These are phyloP conservation scores for Penicillium frequentans DNA, from an alignment of 2,329 filamentous ascomycete species.

Conservation along the genomic window DNA sequence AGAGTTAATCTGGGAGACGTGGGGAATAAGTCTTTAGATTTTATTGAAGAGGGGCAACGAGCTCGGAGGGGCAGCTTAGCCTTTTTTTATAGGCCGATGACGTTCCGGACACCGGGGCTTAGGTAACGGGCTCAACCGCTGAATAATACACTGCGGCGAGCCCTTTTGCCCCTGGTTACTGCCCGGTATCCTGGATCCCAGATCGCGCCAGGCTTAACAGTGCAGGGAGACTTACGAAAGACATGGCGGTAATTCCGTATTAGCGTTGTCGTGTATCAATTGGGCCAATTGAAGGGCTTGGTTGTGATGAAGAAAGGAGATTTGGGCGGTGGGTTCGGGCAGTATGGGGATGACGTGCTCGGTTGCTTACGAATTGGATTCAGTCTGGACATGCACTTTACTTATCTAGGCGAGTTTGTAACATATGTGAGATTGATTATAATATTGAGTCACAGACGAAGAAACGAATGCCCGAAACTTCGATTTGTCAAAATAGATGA, in stretches of 20 bases:
- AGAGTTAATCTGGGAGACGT: constrained; percentile 16
- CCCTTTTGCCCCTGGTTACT: not conserved
- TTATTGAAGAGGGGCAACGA: constrained; percentile 12
- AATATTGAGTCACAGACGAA: no score
- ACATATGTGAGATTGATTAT: no score
- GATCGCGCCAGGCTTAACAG: not conserved
- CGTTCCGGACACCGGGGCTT: constrained; percentile 22
- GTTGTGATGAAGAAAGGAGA: constrained; percentile 19
- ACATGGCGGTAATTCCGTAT: constrained; percentile 13
- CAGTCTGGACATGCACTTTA: constrained; percentile 4
- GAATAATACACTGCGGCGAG: constrained; percentile 24
- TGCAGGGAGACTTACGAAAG: constrained; percentile 14
- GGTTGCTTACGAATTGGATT: constrained; percentile 33
- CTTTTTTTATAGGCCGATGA: constrained; percentile 33
- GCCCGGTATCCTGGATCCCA: not conserved
- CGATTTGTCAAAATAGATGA: not conserved
- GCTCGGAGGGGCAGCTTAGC: constrained; percentile 19
- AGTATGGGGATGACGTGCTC: constrained; percentile 33
- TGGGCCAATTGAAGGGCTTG: constrained; percentile 13
- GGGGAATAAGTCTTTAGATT: constrained; percentile 13
- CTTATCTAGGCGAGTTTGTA: not conserved
- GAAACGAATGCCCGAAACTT: not conserved
- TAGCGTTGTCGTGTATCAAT: not conserved
- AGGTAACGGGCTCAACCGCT: constrained; percentile 21
- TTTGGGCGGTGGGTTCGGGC: constrained; percentile 13